phyloP scores from a whole-genome alignment of 805 yeast species.

The Yamadazyma philogaea region DNA sequence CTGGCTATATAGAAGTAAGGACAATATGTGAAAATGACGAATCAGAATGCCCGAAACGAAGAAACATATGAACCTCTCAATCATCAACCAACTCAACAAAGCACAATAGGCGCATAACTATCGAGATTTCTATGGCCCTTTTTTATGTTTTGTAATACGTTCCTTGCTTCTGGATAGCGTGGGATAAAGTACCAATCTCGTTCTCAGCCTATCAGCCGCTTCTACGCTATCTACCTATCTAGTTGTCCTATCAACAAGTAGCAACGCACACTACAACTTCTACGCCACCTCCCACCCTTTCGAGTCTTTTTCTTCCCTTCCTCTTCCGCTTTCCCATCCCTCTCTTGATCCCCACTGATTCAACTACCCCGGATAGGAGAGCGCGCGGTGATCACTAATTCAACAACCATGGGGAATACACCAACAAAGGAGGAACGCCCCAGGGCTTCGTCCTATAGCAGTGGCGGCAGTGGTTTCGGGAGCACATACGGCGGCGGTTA shows the following conservation, averaged over 20 bases:
- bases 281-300: neutral
- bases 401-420: slow-evolving; percentile 39
- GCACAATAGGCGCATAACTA: no score
- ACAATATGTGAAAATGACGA: neutral
- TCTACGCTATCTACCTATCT: no score
- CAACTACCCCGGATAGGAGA: slow-evolving; percentile 1
- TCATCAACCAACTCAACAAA: no score
- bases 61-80: no score
- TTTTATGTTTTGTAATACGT: no score
- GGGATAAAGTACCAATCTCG: no score
- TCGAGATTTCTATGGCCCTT: no score
- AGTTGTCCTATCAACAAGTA: no score
- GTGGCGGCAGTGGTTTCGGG: slow-evolving; percentile 9
- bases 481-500: slow-evolving; percentile 1
- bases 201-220: no score
- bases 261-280: no score
- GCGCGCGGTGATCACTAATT: slow-evolving; percentile 6
- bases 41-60: neutral
- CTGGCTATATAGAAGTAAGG: no score
- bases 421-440: slow-evolving; percentile 39
- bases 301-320: neutral
- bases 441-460: slow-evolving; percentile 26
- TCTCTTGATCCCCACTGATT: neutral
- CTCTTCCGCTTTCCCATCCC: neutral
- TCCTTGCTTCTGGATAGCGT: no score